Base-by-base conservation (phyloP, 2,329 filamentous ascomycete genomes). In the Verticillium nubilum region DNA sequence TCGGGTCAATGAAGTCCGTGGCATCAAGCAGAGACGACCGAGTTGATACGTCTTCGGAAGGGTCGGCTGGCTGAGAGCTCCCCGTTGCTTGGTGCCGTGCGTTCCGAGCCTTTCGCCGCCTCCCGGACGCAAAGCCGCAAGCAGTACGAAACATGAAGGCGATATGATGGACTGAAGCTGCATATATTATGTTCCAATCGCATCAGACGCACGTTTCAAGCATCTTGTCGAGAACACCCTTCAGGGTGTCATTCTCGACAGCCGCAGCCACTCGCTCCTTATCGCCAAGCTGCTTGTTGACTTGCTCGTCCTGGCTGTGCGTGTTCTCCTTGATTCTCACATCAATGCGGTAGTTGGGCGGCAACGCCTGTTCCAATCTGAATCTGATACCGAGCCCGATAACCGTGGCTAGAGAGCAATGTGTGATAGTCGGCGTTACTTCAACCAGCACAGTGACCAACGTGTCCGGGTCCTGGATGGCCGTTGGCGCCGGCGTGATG, bases 221-320 rank as follows among this genome's bases (percentile, higher is more conserved):
- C 95, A 99, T 98, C 76, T 95, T 97, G 72, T 91, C 87, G 64
- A 99, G 81, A 31, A 97, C 91, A 47, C 87, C 87, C 80, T 91
- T 92, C 61, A 99, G 78, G 1, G 91, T 96, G 59, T 91, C 90
- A 72, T 99, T 99, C 75, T 98, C 95, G 67, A 97, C 78, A 6
- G 95, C 95, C 10, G 95, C 95, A 1, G 94, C 93, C 52, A 99
- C 95, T 62, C 95, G 83, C 78, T 99, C 95, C 80, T 98, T 99
- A 76, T 99, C 95, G 33, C 87, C 91, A 52, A 99, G 79, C 76
- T 99, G 95, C 80, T 97, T 97, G 77, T 96, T 97, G 57, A 97
- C 92, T 72, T 97, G 92, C 63, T 97, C 92, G 53, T 92, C 94
- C 62, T 96, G 96, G 65, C 87, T 91, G 73, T 98, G 95, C n/a